phyloP scores from a whole-genome alignment of 1,139 yeast genomes.

The Hanseniaspora uvarum region DNA sequence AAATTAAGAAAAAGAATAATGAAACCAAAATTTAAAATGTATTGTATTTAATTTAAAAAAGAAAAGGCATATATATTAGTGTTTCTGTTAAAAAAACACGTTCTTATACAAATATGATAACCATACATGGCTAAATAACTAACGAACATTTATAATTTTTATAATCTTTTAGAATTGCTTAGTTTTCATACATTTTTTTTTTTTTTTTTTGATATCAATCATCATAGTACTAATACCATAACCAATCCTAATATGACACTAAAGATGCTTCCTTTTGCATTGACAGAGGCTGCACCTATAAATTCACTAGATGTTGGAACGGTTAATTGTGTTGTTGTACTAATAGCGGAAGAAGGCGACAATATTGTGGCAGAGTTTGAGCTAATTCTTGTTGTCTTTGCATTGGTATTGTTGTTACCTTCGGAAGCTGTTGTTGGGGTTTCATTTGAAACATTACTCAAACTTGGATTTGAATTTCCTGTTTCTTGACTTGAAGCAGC shows the following conservation, averaged over 20 bases:
- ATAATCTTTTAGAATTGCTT: too few relatives aligned
- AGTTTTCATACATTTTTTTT: too few relatives aligned
- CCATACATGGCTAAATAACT: neutral
- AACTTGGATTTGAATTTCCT: neutral
- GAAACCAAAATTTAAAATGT: too few relatives aligned
- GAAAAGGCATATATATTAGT: neutral
- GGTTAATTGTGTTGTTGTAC: neutral
- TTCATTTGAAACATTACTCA: neutral
- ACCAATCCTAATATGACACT: neutral
- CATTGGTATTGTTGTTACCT: neutral
- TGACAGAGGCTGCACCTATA: neutral
- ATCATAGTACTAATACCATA: neutral
- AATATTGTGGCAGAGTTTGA: neutral
- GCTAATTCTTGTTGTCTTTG: neutral
- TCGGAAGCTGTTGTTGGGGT: neutral
- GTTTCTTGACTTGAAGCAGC: neutral
- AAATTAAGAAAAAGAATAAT: too few relatives aligned
- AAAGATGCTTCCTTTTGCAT: neutral
- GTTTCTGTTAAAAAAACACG: neutral
- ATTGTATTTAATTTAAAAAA: neutral
- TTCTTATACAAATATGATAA: neutral
- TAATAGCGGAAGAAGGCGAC: neutral
- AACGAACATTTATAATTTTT: conserved; percentile 2
- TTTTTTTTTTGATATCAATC: neutral
- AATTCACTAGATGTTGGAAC: neutral